These are phyloP conservation scores for Exophiala viscosa DNA, from an alignment of 2,329 filamentous ascomycete species.

Conservation along the genomic window DNA sequence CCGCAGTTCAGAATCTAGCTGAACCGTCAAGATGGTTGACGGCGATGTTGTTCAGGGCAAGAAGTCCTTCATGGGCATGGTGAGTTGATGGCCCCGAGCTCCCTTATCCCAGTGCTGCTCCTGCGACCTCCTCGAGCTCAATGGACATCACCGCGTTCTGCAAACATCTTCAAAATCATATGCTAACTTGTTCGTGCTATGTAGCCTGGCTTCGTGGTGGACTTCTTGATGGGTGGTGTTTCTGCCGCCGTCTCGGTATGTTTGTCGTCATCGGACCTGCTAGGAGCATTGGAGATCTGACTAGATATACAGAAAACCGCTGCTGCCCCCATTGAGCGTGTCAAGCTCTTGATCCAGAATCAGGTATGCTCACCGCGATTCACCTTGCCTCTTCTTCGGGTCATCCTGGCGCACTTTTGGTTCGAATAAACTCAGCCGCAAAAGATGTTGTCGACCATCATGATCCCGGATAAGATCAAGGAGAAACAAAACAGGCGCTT, in stretches of 20 bases:
- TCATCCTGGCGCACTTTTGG: background rate
- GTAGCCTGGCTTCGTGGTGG: constrained; percentile 81
- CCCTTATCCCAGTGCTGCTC: background rate
- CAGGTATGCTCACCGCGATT: constrained; percentile 65
- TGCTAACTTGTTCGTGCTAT: constrained; percentile 32
- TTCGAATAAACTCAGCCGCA: background rate
- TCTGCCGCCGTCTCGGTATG: constrained; percentile 87
- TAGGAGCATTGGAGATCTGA: constrained; percentile 12
- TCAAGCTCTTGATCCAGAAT: constrained; percentile 99
- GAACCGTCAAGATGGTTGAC: constrained; percentile 43
- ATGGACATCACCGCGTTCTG: background rate
- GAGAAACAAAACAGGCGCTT: constrained; percentile 9
- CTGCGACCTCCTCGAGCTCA: background rate
- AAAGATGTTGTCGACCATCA: background rate
- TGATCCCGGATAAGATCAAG: background rate
- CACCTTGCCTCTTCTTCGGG: background rate
- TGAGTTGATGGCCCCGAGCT: constrained; percentile 2
- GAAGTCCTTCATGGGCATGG: constrained; percentile 50
- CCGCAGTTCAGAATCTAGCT: constrained; percentile 27
- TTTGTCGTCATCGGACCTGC: background rate
- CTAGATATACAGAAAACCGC: constrained; percentile 68
- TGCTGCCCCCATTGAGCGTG: constrained; percentile 99
- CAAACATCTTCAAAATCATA: constrained; percentile 6
- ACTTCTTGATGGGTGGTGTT: constrained; percentile 99
- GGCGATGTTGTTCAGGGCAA: constrained; percentile 49